A percentile compares a stretch with the other conserved stretches of the same genome.
Conservation (phyloP, 495 filamentous ascomycete species). For the Aspergillus biplanus region DNA sequence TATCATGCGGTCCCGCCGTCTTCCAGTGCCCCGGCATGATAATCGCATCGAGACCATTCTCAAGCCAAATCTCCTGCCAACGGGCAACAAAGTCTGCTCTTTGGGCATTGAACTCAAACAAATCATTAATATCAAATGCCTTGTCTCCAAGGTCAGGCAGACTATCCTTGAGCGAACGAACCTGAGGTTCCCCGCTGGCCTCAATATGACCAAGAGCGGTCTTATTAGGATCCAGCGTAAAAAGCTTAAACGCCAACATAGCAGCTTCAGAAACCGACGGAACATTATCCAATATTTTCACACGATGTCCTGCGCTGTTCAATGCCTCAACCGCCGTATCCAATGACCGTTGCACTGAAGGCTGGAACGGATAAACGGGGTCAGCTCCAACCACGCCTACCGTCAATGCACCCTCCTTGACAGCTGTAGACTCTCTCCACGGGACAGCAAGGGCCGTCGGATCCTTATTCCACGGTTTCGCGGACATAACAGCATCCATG, state of each 20-base stretch:
- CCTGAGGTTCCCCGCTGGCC: constrained; percentile 31
- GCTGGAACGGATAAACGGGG: constrained; percentile 48
- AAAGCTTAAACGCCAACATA: constrained; percentile 25
- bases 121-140: constrained; percentile 18
- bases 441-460: constrained; percentile 18
- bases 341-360: neutral
- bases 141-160: constrained; percentile 1
- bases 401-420: constrained; percentile 25
- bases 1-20: constrained; percentile 54
- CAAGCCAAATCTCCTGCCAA: constrained; percentile 29
- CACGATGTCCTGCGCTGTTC: neutral
- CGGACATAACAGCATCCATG: constrained; percentile 20
- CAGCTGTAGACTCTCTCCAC: constrained; percentile 20
- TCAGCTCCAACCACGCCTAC: constrained; percentile 59
- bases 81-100: constrained; percentile 12
- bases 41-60: constrained; percentile 45
- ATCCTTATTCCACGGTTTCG: constrained; percentile 23
- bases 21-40: constrained; percentile 49
- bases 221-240: constrained; percentile 35
- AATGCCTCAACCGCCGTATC: neutral
- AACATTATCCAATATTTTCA: constrained; percentile 17
- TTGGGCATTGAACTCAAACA: constrained; percentile 11
- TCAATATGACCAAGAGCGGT: constrained; percentile 27
- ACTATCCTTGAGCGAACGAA: constrained; percentile 10
- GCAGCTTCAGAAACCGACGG: neutral